Percentiles rank a stretch among this genome's conserved stretches.
phyloP scores from a whole-genome alignment of 352 stramenopile genomes.

The Ophiocytium majus region DNA sequence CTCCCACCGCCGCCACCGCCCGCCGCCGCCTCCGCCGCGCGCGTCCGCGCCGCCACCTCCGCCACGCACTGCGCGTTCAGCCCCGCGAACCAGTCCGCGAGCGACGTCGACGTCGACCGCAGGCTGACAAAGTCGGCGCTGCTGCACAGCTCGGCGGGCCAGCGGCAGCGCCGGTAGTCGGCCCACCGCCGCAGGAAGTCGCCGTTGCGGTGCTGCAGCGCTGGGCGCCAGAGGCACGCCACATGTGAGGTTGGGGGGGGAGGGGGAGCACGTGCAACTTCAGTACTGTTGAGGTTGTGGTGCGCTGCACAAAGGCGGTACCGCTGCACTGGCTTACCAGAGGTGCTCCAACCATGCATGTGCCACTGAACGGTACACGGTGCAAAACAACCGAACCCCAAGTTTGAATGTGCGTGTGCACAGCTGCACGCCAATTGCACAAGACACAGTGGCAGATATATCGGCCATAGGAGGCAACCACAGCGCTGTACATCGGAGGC shows the following conservation, averaged over 20 bases:
- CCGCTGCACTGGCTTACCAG: no score
- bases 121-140: constrained; percentile 29
- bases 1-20: background rate
- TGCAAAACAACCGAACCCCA: no score
- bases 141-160: constrained; percentile 37
- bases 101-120: background rate
- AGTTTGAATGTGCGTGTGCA: no score
- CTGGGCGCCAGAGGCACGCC: background rate
- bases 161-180: constrained; percentile 52
- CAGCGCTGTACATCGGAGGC: no score
- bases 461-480: no score
- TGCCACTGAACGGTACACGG: no score
- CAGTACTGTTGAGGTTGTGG: no score
- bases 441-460: no score
- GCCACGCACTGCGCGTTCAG: constrained; percentile 33
- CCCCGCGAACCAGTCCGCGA: constrained; percentile 42
- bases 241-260: background rate
- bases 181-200: constrained; percentile 51
- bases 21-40: background rate
- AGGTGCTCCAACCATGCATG: no score
- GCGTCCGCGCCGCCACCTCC: constrained; percentile 22
- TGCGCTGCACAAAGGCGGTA: no score
- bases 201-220: constrained; percentile 29
- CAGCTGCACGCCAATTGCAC: no score
- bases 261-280: background rate